phyloP scores from a whole-genome alignment of 257 asterid species.

The Salvia splendens region DNA sequence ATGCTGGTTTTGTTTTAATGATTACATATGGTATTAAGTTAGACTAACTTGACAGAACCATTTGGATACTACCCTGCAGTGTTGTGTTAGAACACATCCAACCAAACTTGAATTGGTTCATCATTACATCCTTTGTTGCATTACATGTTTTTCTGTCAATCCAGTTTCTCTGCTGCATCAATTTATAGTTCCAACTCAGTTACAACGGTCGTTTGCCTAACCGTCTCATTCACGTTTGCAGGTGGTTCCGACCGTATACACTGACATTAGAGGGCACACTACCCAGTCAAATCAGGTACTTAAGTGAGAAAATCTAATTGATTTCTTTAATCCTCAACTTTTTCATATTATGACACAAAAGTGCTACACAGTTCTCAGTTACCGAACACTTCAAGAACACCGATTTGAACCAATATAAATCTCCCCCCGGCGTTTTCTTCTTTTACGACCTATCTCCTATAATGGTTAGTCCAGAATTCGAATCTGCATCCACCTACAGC shows the following conservation, averaged over 20 bases:
- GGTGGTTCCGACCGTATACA: slow-evolving; percentile 95
- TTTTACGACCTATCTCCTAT: slow-evolving; percentile 94
- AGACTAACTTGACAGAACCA: not conserved
- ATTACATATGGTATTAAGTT: not conserved
- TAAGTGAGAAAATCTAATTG: slow-evolving; percentile 11
- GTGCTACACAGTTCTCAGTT: slow-evolving; percentile 81
- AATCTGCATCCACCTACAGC: not conserved
- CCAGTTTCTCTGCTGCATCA: not conserved
- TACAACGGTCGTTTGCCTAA: slow-evolving; percentile 6
- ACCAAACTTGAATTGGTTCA: no score
- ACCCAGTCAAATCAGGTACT: slow-evolving; percentile 87
- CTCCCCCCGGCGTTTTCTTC: slow-evolving; percentile 92
- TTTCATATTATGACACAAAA: slow-evolving; percentile 11
- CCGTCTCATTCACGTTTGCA: slow-evolving; percentile 45
- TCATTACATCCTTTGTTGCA: not conserved
- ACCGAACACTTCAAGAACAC: slow-evolving; percentile 83
- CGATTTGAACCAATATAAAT: slow-evolving; percentile 56
- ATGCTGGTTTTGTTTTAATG: not conserved
- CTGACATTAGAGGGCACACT: slow-evolving; percentile 66
- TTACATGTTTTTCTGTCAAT: not conserved
- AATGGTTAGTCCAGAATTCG: slow-evolving; percentile 52
- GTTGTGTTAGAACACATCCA: no score
- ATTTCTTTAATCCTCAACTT: not conserved
- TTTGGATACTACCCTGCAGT: not conserved
- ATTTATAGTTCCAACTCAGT: not conserved